These are phyloP conservation scores for Xanthoparmelia taractica DNA, from an alignment of 495 filamentous ascomycete genomes.

Conservation along the genomic window DNA sequence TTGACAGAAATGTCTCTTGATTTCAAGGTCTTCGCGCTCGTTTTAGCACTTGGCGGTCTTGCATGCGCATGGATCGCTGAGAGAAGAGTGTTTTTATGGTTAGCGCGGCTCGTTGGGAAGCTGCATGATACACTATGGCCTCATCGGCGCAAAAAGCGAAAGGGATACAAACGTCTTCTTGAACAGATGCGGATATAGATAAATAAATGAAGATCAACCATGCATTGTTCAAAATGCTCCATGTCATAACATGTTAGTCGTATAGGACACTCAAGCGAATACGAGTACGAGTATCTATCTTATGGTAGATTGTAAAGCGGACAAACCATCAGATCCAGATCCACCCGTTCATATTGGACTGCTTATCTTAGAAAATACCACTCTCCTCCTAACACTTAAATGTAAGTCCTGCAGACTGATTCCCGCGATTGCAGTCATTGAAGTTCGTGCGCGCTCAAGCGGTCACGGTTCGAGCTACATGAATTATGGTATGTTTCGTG, in stretches of 20 bases:
- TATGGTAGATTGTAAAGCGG: constrained; percentile 2
- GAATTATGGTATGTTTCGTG: constrained; percentile 28
- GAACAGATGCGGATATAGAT: constrained; percentile 57
- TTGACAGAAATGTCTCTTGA: constrained; percentile 62
- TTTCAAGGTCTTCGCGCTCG: constrained; percentile 66
- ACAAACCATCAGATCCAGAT: constrained; percentile 12
- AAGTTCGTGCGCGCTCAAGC: not conserved
- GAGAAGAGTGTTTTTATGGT: constrained; percentile 54
- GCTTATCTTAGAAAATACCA: too few relatives aligned
- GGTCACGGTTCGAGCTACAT: constrained; percentile 15
- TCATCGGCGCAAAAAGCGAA: constrained; percentile 62
- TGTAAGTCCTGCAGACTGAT: too few relatives aligned
- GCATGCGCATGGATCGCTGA: constrained; percentile 61
- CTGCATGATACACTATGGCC: constrained; percentile 47
- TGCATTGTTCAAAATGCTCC: not conserved
- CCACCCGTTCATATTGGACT: constrained; percentile 7
- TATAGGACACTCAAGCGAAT: constrained; percentile 5
- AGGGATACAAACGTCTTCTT: constrained; percentile 74
- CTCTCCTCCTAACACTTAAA: too few relatives aligned
- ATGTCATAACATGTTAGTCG: not conserved
- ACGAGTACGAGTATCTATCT: too few relatives aligned
- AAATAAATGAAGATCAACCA: constrained; percentile 5
- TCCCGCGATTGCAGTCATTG: not conserved
- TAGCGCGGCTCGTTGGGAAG: constrained; percentile 62
- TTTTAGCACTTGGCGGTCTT: constrained; percentile 60